Base-by-base conservation (phyloP, 2,329 filamentous ascomycete species). In the Cytospora piceicola region DNA sequence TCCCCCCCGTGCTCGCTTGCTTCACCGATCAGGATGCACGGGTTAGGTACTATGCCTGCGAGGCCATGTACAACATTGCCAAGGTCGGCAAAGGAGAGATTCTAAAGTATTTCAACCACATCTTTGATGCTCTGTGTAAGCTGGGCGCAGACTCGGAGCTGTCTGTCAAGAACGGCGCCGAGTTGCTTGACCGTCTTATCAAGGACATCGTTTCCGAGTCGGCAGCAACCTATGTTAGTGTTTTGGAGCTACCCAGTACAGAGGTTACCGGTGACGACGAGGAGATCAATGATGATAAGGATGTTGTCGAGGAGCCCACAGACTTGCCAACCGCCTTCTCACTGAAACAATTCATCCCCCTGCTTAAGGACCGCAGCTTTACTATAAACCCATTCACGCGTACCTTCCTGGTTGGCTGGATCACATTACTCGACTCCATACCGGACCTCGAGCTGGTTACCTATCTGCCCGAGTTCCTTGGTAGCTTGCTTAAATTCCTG, bases 11-110 rank as follows among this genome's bases (percentile, higher is more conserved):
- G 6, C 85, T 99, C 55, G 95, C 95, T 61, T 99, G 96, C 82
- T 99, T 99, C 78, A 92, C 92, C 65, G 96, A 99, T 72, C 95
- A 98, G 81, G 95, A 99, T 90, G 94, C 95, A 32, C 88, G 95
- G 66, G 95, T 98, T 36, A 88, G 95, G 70, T 99, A 99, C 78
- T 99, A 99, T 79, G 95, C 95, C 29, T 99, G 95, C 79, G 95
- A 99, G 81, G 96, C 94, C 77, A 99, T 99, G 95, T 99, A 99
- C 81, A 99, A 99, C 78, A 99, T 99, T 75, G 94, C 95, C 74
- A 99, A 99, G 80, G 95, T 99, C 57, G 95, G 94, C 67, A 99
- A 99, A 79, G 95, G 96, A 46, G 95, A 99, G 78, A 95, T 99
- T 24, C 79, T 99, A 70, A 87, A 96, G 51, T 99, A 97, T 82